Evolutionary conservation across 1,284 basidiomycete genomes (phyloP).

Genomic region (Lentinus polychrous): DNA sequence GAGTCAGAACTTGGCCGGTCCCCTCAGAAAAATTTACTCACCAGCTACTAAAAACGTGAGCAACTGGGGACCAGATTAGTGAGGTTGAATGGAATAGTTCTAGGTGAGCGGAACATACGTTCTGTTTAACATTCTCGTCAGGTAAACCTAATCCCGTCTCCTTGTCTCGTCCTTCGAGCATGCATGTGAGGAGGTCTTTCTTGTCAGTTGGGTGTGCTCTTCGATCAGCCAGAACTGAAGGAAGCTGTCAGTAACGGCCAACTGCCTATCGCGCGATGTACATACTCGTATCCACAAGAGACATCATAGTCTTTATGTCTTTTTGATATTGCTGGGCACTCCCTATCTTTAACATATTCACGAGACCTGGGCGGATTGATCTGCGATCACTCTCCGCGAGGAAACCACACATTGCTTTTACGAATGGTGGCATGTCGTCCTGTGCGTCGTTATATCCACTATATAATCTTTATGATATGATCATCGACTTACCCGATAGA

Average conservation of each 20-base stretch:
- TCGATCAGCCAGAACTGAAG: constrained; percentile 30
- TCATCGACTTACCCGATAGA: constrained; percentile 14
- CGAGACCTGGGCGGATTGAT: constrained; percentile 27
- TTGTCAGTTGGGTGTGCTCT: constrained; percentile 28
- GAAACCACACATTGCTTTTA: constrained; percentile 35
- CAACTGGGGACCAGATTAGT: constrained; percentile 22
- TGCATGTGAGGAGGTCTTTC: constrained; percentile 35
- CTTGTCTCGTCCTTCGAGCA: constrained; percentile 37
- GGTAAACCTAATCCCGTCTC: constrained; percentile 35
- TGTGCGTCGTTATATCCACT: constrained; percentile 7
- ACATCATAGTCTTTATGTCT: constrained; percentile 32
- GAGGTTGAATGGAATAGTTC: not conserved
- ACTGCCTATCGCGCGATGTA: too few relatives aligned
- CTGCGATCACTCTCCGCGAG: constrained; percentile 31
- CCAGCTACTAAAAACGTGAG: constrained; percentile 47
- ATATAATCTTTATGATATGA: not conserved
- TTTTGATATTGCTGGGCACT: constrained; percentile 32
- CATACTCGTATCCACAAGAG: constrained; percentile 36
- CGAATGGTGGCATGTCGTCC: constrained; percentile 34
- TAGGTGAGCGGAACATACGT: constrained; percentile 21
- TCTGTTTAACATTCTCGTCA: constrained; percentile 35
- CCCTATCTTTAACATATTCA: constrained; percentile 29
- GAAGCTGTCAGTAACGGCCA: too few relatives aligned
- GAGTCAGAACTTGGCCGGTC: not conserved
- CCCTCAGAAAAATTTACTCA: constrained; percentile 9